Evolutionary conservation across 2,329 filamentous ascomycete genomes (phyloP).

Genomic region (Aspergillus sp.): DNA sequence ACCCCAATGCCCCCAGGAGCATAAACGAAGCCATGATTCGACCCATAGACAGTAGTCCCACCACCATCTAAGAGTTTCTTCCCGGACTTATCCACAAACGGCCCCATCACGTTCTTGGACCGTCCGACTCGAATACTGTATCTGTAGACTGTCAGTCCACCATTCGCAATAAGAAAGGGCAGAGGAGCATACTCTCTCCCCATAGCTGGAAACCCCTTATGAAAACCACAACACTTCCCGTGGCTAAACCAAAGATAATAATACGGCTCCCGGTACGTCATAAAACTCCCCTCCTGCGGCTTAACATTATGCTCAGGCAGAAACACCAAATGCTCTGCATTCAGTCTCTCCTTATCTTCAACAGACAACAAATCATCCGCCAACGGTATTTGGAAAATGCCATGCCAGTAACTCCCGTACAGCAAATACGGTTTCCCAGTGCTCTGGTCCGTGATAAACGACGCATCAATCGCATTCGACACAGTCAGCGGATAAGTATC

Average conservation of each 20-base stretch:
- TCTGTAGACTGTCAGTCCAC: constrained; percentile 8
- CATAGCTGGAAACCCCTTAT: constrained; percentile 16
- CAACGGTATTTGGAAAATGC: constrained; percentile 31
- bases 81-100: constrained; percentile 28
- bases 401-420: constrained; percentile 31
- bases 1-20: constrained; percentile 34
- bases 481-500: constrained; percentile 24
- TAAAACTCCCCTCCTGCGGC: constrained; percentile 30
- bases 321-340: constrained; percentile 23
- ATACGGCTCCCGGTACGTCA: constrained; percentile 28
- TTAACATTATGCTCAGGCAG: constrained; percentile 12
- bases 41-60: constrained; percentile 30
- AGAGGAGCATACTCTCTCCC: constrained; percentile 23
- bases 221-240: constrained; percentile 32
- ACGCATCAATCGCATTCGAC: constrained; percentile 33
- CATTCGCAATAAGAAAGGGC: neutral
- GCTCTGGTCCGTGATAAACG: constrained; percentile 22
- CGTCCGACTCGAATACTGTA: constrained; percentile 32
- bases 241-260: constrained; percentile 37
- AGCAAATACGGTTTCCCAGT: constrained; percentile 23
- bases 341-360: constrained; percentile 12
- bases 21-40: constrained; percentile 33
- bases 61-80: constrained; percentile 23
- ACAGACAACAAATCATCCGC: constrained; percentile 25
- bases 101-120: constrained; percentile 25